These are phyloP conservation scores for Aspergillus terreus DNA, from an alignment of 2,329 filamentous ascomycete species.

Conservation along the genomic window DNA sequence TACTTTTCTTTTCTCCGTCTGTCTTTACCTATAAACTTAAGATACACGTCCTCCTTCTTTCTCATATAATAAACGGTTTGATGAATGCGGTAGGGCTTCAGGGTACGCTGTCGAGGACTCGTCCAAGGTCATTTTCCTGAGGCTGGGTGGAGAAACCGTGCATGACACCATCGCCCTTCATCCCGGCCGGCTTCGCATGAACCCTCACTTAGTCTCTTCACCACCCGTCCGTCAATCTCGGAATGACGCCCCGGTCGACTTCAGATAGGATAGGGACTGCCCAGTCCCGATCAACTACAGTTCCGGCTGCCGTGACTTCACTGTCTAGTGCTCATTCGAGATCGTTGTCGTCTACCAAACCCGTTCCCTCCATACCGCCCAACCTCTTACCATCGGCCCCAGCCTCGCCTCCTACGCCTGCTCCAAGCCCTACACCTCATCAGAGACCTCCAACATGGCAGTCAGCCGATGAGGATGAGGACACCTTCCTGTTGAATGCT, in stretches of 20 bases:
- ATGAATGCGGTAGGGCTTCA: conserved; percentile 11
- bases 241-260: conserved; percentile 27
- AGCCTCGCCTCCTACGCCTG: conserved; percentile 64
- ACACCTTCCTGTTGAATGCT: conserved; percentile 75
- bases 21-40: conserved; percentile 1
- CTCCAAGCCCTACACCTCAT: conserved; percentile 62
- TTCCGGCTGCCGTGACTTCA: conserved; percentile 21
- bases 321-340: conserved; percentile 30
- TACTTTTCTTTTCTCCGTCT: conserved; percentile 1
- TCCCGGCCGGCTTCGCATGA: conserved; percentile 22
- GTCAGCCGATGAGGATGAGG: conserved; percentile 62
- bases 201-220: conserved; percentile 22
- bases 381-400: conserved; percentile 63
- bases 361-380: conserved; percentile 52
- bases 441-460: conserved; percentile 53
- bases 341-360: conserved; percentile 47
- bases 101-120: conserved; percentile 7
- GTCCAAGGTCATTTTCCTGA: conserved; percentile 12
- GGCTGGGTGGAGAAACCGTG: conserved; percentile 12
- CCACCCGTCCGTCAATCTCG: conserved; percentile 27
- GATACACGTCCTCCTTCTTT: background rate
- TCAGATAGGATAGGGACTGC: conserved; percentile 27
- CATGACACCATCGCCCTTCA: conserved; percentile 15
- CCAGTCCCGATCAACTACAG: conserved; percentile 25
- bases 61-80: conserved; percentile 5